phyloP scores from a whole-genome alignment of 495 filamentous ascomycete species.

The Rusavskia elegans region DNA sequence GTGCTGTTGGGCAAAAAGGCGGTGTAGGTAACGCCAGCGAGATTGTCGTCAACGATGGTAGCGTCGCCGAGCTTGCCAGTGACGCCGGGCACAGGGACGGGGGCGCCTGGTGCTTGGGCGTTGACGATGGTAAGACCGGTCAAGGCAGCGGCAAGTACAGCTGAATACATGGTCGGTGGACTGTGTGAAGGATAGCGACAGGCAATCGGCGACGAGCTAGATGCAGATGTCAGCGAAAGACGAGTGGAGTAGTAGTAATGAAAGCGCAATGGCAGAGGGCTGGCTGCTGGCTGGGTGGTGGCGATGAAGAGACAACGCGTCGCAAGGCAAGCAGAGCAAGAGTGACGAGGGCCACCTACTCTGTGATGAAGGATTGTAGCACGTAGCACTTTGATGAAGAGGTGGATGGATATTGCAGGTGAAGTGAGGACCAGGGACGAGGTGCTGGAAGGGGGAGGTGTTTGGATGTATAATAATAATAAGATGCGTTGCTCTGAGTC shows the following conservation, averaged over 20 bases:
- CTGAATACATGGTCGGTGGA: conserved; percentile 23
- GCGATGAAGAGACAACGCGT: too few species aligned
- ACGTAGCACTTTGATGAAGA: too few species aligned
- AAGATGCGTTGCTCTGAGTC: too few species aligned
- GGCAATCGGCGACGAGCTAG: neutral
- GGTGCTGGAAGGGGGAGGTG: too few species aligned
- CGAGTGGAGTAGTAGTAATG: neutral
- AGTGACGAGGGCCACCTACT: too few species aligned
- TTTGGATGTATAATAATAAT: too few species aligned
- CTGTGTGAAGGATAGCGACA: neutral
- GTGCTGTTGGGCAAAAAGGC: conserved; percentile 40
- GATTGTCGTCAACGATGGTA: conserved; percentile 43
- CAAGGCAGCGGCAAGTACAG: conserved; percentile 22
- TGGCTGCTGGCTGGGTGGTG: too few species aligned
- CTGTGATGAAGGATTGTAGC: too few species aligned
- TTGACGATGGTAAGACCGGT: conserved; percentile 28
- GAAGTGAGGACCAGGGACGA: too few species aligned
- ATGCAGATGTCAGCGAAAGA: neutral
- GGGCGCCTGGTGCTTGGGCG: conserved; percentile 19
- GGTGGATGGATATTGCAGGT: too few species aligned
- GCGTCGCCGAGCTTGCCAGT: conserved; percentile 32
- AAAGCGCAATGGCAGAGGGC: neutral
- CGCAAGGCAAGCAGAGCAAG: too few species aligned
- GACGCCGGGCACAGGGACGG: conserved; percentile 10
- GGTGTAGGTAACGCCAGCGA: conserved; percentile 38